Evolutionary conservation across 2,329 filamentous ascomycete species (phyloP), one percentile per base, ranked within the genome.

Genomic region (Epichloe bromicola): DNA sequence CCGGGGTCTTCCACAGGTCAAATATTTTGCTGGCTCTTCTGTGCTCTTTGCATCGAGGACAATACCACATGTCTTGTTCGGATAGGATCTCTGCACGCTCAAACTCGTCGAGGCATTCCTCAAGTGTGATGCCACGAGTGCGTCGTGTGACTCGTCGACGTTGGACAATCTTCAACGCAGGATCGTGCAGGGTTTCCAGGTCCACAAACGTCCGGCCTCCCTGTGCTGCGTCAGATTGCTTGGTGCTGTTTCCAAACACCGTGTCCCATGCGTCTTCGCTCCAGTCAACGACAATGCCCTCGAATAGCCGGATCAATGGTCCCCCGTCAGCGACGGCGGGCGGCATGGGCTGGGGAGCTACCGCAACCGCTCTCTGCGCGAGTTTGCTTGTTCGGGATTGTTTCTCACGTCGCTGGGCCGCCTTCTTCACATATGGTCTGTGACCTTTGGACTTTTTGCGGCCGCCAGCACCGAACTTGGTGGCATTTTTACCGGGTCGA

Each of bases 31-130:
- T 90, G 19, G 93, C 93, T 54, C 88, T 83, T 15, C 88, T 82
- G 61, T 95, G 85, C 60, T 95, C 88, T 66, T 97, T 97, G 75
- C 93, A 98, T 33, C 88, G 81, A 51, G 88, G 91, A 63, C 93
- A 98, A 65, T 94, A 97, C 93, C 93, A 98, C 54, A 88, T 91
- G 64, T 98, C 94, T 62, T 94, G 86, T 65, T 96, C 88, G 0
- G 91, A 96, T 4, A 98, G 73, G 14, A 95, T 82, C 67, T 98
- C 93, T 54, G 90, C 86, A 64, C 91, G 91, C 62, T 93, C 88
- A 58, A 95, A 97, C 67, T 97, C 93, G 53, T 90, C 85, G 50
- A 98, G 78, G 63, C 93, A 98, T 59, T 96, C 89, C 20, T 93
- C 85, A 4, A 98, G 75, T 1, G 82, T 83, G 57, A 96, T 83